These are phyloP conservation scores for Funneliformis mosseae DNA, from an alignment of 192 early-diverging fungal genomes.

Conservation along the genomic window DNA sequence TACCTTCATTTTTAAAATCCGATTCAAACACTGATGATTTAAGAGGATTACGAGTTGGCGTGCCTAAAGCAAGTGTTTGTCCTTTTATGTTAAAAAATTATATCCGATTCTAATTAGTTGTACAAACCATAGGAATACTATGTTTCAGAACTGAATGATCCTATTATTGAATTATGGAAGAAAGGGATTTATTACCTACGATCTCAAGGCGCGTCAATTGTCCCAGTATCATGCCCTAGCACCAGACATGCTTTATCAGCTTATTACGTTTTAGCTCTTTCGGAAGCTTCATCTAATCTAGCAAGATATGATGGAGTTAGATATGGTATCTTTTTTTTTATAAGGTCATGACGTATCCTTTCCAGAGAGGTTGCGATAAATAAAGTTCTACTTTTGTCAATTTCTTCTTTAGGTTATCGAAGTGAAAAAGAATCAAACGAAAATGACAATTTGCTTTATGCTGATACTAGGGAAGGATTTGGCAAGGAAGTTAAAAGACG, in stretches of 20 bases:
- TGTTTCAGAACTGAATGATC: slow-evolving; percentile 66
- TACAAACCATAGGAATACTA: slow-evolving; percentile 64
- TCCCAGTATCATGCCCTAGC: slow-evolving; percentile 70
- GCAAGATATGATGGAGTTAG: slow-evolving; percentile 86
- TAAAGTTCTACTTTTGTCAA: too few relatives aligned
- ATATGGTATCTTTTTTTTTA: slow-evolving; percentile 60
- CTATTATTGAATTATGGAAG: slow-evolving; percentile 62
- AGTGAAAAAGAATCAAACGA: slow-evolving; percentile 20
- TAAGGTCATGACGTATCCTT: neutral
- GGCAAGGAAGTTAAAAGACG: slow-evolving; percentile 82
- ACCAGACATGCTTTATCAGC: slow-evolving; percentile 73
- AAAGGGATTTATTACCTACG: slow-evolving; percentile 57
- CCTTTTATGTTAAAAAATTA: neutral
- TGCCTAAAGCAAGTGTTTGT: slow-evolving; percentile 53
- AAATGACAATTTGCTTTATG: slow-evolving; percentile 51
- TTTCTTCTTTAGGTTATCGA: slow-evolving; percentile 41
- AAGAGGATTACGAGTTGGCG: slow-evolving; percentile 61
- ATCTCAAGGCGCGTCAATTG: slow-evolving; percentile 65
- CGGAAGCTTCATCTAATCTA: slow-evolving; percentile 91
- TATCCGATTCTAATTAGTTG: slow-evolving; percentile 19
- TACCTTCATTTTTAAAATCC: slow-evolving; percentile 9
- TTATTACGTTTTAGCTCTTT: slow-evolving; percentile 87
- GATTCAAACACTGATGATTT: slow-evolving; percentile 32
- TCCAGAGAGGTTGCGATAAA: neutral
- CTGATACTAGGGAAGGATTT: slow-evolving; percentile 67